Conservation (phyloP, 176 grass and related monocot species). For the Echinochloa phyllopogon region DNA sequence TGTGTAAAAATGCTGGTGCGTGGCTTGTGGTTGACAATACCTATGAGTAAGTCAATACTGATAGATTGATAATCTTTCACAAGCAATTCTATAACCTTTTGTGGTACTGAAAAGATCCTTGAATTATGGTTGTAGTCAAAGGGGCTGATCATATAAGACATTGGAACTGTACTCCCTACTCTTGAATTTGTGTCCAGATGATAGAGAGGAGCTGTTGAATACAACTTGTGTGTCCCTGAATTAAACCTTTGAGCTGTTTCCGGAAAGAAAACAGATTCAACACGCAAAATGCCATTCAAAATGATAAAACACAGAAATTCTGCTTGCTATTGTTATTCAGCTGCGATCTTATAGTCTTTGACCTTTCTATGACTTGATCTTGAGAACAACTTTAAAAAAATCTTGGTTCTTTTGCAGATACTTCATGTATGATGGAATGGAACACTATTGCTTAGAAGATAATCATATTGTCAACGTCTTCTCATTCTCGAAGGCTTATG, state of each 20-base stretch:
- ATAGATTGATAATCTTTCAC: neutral
- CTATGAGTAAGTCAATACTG: constrained; percentile 82
- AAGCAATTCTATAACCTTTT: neutral
- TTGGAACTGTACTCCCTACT: neutral
- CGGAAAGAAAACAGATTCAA: neutral
- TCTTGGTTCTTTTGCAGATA: constrained; percentile 61
- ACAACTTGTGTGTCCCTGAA: neutral
- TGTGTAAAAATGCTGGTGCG: constrained; percentile 76
- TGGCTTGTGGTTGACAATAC: constrained; percentile 99
- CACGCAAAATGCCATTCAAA: neutral
- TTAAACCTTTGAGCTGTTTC: neutral
- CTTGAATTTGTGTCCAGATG: constrained; percentile 19
- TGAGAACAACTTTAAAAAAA: constrained; percentile 19
- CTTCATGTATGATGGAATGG: constrained; percentile 96
- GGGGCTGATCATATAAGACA: neutral
- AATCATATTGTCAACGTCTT: constrained; percentile 94
- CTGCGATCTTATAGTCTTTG: neutral
- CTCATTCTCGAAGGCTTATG: constrained; percentile 96
- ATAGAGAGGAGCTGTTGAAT: constrained; percentile 6
- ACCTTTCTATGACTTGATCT: constrained; percentile 14
- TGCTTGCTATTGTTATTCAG: neutral
- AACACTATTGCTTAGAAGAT: constrained; percentile 93
- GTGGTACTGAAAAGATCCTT: neutral
- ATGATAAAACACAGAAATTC: constrained; percentile 11
- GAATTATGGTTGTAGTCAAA: constrained; percentile 33